Base-by-base conservation (phyloP, 306 rosid genomes). In the Sindora glabra region DNA sequence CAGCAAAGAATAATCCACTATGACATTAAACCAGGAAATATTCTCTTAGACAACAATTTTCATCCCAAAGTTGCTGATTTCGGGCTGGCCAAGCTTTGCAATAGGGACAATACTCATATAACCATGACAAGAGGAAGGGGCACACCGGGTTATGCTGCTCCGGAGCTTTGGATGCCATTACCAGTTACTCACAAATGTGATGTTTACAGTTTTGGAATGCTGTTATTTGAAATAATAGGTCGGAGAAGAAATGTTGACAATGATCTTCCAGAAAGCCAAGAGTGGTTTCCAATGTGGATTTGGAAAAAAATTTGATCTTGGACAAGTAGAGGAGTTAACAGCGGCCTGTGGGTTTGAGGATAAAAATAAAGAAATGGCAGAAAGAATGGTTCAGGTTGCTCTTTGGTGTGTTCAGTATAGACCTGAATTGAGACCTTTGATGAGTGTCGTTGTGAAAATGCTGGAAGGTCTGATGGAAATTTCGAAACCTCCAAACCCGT, bases 371-470 rank as follows among this genome's bases (percentile, higher is more conserved):
- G 60, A 50, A 1, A 17, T 14, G 17, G 69, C 51, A n/a, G n/a
- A n/a, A n/a, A n/a, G n/a, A n/a, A n/a, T n/a, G n/a, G n/a, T n/a
- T n/a, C n/a, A n/a, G n/a, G n/a, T n/a, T n/a, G n/a, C n/a, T n/a
- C n/a, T n/a, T n/a, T n/a, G n/a, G n/a, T n/a, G n/a, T n/a, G n/a
- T 54, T 40, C 71, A 66, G 10, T 3, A 66, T 14, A 29, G 12
- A 8, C 48, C 64, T 19, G 56, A 66, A 15, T 26, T 8, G 3
- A 55, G 72, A n/a, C 72, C 64, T 0, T 25, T 2, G 1, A 66
- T 55, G 56, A 32, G 72, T 21, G 25, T 8, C 55, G 72, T 55
- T 21, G 72, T 66, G 29, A 39, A 42, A 30, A 66, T 66, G 72
- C 44, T 55, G 56, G 56, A 49, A 19, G 56, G 56, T n/a, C 16